Evolutionary conservation across 208 protist species (phyloP).

Genomic region (Leishmania amazonensis): DNA sequence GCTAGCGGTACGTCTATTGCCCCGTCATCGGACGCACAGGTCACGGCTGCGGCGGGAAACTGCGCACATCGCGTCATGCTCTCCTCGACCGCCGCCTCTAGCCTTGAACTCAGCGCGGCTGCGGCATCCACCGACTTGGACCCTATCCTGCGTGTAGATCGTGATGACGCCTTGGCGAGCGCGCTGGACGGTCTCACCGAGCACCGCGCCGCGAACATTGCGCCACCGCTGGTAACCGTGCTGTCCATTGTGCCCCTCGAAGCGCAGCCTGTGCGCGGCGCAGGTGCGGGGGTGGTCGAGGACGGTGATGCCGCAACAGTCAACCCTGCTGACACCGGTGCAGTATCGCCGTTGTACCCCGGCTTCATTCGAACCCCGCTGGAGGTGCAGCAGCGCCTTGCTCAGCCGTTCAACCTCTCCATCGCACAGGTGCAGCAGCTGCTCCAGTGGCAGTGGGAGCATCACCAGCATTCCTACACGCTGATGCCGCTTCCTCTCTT

Average conservation of each 20-base stretch:
- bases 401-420: slow-evolving; percentile 52
- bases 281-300: slow-evolving; percentile 22
- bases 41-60: background rate
- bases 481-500: slow-evolving; percentile 50
- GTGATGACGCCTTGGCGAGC: slow-evolving; percentile 26
- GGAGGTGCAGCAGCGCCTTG: slow-evolving; percentile 51
- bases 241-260: slow-evolving; percentile 31
- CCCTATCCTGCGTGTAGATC: slow-evolving; percentile 32
- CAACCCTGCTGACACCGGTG: background rate
- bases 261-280: slow-evolving; percentile 31
- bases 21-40: background rate
- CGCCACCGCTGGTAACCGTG: slow-evolving; percentile 34
- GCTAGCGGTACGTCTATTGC: slow-evolving; percentile 11
- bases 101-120: background rate
- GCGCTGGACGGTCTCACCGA: slow-evolving; percentile 16
- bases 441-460: slow-evolving; percentile 80
- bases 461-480: slow-evolving; percentile 71
- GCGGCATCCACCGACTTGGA: slow-evolving; percentile 8
- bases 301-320: background rate
- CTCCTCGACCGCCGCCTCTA: background rate
- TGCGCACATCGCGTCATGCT: background rate
- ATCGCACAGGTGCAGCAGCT: slow-evolving; percentile 68
- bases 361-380: slow-evolving; percentile 49
- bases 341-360: slow-evolving; percentile 32
- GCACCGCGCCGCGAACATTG: background rate